Base-by-base conservation (phyloP, 306 rosid genomes). In the Hippophae gyantsensis region DNA sequence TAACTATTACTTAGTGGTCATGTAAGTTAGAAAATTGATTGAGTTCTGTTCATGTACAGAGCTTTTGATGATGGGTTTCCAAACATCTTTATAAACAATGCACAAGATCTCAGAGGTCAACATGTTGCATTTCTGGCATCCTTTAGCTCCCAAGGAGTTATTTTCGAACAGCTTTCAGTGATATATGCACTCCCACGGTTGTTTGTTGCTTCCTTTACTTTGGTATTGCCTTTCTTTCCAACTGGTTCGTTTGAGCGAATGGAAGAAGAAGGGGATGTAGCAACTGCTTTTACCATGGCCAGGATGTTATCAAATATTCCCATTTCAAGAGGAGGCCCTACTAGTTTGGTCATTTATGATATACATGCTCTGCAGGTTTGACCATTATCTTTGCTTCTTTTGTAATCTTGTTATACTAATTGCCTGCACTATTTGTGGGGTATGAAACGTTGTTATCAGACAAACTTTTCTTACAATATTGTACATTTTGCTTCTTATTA, bases 221-320 rank as follows among this genome's bases (percentile, higher is more conserved):
- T 92, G 72, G 99, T 92, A 3, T 75, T 92, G 84, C 99, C 99
- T 62, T 92, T 92, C 74, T 92, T 92, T 68, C 99, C 99, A 27
- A 92, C 96, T 46, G 99, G 99, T 60, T 87, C 99, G 50, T 88
- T 92, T 74, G 99, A 92, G 76, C 86, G 99, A 10, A 92, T 92
- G 99, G 99, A 92, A 76, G 99, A 92, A 73, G 99, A 92, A 77
- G 99, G 99, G 70, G 99, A 92, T 74, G 99, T 92, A 32, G 96
- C 96, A 41, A 92, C 99, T 69, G 99, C 99, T 13, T 88, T 88
- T 82, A 92, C 99, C 77, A 83, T 92, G 59, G 92, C 99, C 3
- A 80, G 99, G 78, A 85, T 92, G 95, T 75, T 92, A 74, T 76
- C 96, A 12, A 77, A 92, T 66, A 92, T 92, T 70, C 99, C 99